Conservation (phyloP, 2,329 filamentous ascomycete genomes). For the Sclerotinia spermophila region DNA sequence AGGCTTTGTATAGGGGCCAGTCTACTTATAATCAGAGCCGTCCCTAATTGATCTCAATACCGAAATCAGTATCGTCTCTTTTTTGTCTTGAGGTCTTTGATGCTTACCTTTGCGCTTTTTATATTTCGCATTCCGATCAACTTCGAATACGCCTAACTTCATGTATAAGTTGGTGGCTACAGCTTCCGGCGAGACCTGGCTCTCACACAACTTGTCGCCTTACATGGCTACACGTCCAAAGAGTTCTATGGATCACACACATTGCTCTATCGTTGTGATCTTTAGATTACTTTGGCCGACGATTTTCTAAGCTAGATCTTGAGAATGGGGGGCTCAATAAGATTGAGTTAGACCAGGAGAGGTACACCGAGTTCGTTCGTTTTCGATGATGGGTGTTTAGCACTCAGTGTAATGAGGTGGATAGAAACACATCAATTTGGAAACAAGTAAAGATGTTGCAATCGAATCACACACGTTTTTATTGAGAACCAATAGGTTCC, state of each 20-base stretch:
- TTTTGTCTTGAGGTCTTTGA: not conserved
- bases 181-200: not conserved
- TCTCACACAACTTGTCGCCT: not conserved
- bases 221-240: not conserved
- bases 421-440: not conserved
- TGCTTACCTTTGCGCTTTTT: not conserved
- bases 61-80: no score
- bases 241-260: conserved; percentile 3
- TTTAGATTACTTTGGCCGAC: not conserved
- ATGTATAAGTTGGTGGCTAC: not conserved
- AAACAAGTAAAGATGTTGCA: not conserved
- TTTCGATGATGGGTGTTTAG: not conserved
- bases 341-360: not conserved
- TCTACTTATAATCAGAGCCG: not conserved
- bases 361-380: not conserved
- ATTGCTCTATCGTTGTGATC: not conserved
- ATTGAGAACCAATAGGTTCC: not conserved
- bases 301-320: not conserved
- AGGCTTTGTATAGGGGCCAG: not conserved
- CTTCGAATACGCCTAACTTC: not conserved
- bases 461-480: not conserved
- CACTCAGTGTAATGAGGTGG: not conserved
- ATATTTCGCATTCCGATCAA: not conserved
- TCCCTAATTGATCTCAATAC: not conserved
- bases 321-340: not conserved